Evolutionary conservation across 768 basidiomycete genomes (phyloP).

Genomic region (Boletus pseudo-olivaceus): DNA sequence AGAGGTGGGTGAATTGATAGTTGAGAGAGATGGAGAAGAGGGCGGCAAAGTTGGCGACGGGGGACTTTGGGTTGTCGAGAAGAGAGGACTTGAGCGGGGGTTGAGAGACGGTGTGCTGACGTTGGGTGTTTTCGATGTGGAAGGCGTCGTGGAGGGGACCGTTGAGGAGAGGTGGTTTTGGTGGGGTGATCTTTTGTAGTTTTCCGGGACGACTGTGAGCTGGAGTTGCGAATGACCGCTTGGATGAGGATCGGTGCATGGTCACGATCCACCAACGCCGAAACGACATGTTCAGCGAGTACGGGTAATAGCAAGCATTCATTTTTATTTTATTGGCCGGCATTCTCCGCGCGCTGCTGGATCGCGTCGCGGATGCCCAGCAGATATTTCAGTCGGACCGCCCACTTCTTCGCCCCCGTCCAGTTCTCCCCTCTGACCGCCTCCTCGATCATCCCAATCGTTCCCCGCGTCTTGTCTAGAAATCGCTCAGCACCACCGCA

Average conservation of each 20-base stretch:
- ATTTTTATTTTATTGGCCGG: not conserved
- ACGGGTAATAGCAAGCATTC: too few species aligned
- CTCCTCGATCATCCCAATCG: conserved; percentile 43
- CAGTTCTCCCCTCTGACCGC: conserved; percentile 55
- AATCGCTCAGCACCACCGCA: not conserved
- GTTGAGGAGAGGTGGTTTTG: not conserved
- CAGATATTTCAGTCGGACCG: conserved; percentile 74
- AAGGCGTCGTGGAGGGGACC: conserved; percentile 37
- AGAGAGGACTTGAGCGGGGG: conserved; percentile 27
- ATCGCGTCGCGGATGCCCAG: conserved; percentile 49
- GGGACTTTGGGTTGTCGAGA: conserved; percentile 49
- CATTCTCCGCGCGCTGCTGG: conserved; percentile 19
- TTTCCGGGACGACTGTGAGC: conserved; percentile 14
- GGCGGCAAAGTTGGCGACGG: conserved; percentile 42
- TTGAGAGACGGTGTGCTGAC: conserved; percentile 6
- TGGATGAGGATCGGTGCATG: conserved; percentile 7
- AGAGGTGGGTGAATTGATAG: conserved; percentile 14
- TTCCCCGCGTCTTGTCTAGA: conserved; percentile 50
- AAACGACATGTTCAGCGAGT: not conserved
- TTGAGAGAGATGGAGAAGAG: conserved; percentile 11
- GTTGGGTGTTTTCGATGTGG: conserved; percentile 30
- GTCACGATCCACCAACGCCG: not conserved
- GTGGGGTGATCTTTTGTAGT: conserved; percentile 6
- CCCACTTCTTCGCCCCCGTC: conserved; percentile 50
- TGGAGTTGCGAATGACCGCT: conserved; percentile 9